Percentiles rank a stretch among this genome's conserved stretches.
phyloP scores from a whole-genome alignment of 257 asterid genomes.

The Craterostigma plantagineum region DNA sequence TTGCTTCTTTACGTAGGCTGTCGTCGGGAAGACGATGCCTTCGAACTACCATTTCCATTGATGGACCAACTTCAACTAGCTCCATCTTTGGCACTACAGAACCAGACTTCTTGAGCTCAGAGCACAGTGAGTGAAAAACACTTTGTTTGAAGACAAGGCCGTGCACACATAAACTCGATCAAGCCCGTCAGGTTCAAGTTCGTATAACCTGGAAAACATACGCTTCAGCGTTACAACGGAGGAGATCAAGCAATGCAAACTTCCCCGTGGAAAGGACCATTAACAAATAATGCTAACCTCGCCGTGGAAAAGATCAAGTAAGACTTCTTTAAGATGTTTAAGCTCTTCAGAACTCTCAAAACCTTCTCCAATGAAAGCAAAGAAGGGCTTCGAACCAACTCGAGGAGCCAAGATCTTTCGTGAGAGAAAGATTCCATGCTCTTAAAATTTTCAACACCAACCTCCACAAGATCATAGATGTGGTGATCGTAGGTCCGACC shows the following conservation, averaged over 20 bases:
- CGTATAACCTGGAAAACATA: slow-evolving; percentile 31
- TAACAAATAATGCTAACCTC: slow-evolving; percentile 34
- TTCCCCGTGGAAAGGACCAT: neutral
- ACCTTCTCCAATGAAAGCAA: slow-evolving; percentile 88
- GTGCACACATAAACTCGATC: slow-evolving; percentile 78
- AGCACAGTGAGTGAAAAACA: slow-evolving; percentile 73
- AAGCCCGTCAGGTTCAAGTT: slow-evolving; percentile 87
- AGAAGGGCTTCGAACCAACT: slow-evolving; percentile 76
- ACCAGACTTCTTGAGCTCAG: slow-evolving; percentile 78
- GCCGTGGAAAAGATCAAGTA: slow-evolving; percentile 81
- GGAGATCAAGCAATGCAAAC: no score
- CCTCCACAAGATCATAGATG: slow-evolving; percentile 75
- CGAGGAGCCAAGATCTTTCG: slow-evolving; percentile 69
- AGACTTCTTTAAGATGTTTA: slow-evolving; percentile 71
- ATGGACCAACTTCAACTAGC: slow-evolving; percentile 92
- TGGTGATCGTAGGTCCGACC: slow-evolving; percentile 86
- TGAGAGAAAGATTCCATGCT: slow-evolving; percentile 59
- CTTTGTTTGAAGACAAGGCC: slow-evolving; percentile 45
- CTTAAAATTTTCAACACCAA: slow-evolving; percentile 79
- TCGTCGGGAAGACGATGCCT: slow-evolving; percentile 81
- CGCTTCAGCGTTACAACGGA: neutral
- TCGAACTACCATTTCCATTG: slow-evolving; percentile 80
- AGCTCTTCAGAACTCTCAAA: slow-evolving; percentile 76
- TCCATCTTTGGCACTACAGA: slow-evolving; percentile 69
- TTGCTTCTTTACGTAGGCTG: slow-evolving; percentile 48